Base-by-base conservation (phyloP, 2,329 filamentous ascomycete genomes). In the Cladosporium sp. region DNA sequence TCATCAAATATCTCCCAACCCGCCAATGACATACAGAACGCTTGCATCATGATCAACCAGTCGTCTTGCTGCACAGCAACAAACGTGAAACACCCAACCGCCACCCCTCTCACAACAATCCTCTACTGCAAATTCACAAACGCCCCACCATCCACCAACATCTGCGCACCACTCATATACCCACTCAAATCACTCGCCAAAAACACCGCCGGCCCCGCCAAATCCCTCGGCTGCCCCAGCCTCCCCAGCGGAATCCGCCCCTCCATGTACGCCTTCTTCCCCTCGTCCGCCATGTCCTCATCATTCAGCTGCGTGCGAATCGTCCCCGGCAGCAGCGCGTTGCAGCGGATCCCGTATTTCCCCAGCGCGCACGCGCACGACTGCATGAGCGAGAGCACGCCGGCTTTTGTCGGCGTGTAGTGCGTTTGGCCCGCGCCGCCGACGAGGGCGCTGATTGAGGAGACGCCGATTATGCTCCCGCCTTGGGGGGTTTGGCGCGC, bases 401-500 rank as follows among this genome's bases (percentile, higher is more conserved):
- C 89, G 0, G 89, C 89, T 69, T 95, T 95, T 13, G 89, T 95
- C 7, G 89, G 88, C 12, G 89, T 95, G 70, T 95, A 95, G 65
- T 95, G 89, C 20, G 82, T 84, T 72, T 95, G 89, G 41, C 78
- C 74, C 0, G 84, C 87, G 37, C 89, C 89, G 34, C 89, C 89
- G 0, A 90, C 86, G 12, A 90, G 78, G 0, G 86, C 87, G 15
- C 78, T 83, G 62, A 90, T 88, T 57, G 82, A 86, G 6, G 80
- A 85, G 40, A 91, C 76, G 48, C 80, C 86, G 58, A 90, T 92
- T 62, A 96, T 93, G 60, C 82, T 85, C 24, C 90, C 90, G 13
- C 89, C 88, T 0, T 80, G 68, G n/a, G n/a, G n/a, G 19, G 62
- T 62, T 1, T 75, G 72, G 22, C 70, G 71, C 0, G 85, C 83